phyloP scores from a whole-genome alignment of 768 basidiomycete species.

The Leccinellum luteum region DNA sequence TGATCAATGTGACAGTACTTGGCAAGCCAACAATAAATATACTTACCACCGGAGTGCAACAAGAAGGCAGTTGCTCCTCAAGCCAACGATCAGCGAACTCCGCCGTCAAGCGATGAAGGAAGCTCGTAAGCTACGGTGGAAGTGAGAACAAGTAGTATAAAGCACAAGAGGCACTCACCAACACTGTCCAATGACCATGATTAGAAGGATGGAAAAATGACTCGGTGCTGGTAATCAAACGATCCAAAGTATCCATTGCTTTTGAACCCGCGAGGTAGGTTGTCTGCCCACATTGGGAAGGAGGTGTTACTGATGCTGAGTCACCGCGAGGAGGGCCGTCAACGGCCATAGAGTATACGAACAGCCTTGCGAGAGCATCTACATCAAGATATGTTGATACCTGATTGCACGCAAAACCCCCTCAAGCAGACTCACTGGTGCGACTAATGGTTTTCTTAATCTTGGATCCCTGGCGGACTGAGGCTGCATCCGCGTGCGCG shows the following conservation, averaged over 20 bases:
- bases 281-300: constrained; percentile 48
- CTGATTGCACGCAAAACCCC: neutral
- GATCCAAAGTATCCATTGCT: constrained; percentile 84
- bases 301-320: constrained; percentile 58
- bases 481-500: constrained; percentile 63
- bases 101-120: constrained; percentile 69
- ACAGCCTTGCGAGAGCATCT: constrained; percentile 79
- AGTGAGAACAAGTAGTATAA: constrained; percentile 8
- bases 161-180: constrained; percentile 13
- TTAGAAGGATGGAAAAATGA: constrained; percentile 96
- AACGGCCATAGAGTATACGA: constrained; percentile 86
- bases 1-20: neutral
- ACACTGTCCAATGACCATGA: constrained; percentile 74
- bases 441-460: constrained; percentile 72
- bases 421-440: constrained; percentile 40
- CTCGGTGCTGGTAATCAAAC: constrained; percentile 88
- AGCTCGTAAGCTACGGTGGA: constrained; percentile 62
- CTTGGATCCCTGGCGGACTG: constrained; percentile 52
- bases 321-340: constrained; percentile 63
- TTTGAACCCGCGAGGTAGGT: constrained; percentile 80
- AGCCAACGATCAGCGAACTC: constrained; percentile 80
- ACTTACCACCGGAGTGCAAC: constrained; percentile 72
- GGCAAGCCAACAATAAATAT: neutral
- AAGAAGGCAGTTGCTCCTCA: constrained; percentile 73
- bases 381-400: neutral